Evolutionary conservation across 495 filamentous ascomycete genomes (phyloP).

Genomic region (Clavariopsis aquatica): DNA sequence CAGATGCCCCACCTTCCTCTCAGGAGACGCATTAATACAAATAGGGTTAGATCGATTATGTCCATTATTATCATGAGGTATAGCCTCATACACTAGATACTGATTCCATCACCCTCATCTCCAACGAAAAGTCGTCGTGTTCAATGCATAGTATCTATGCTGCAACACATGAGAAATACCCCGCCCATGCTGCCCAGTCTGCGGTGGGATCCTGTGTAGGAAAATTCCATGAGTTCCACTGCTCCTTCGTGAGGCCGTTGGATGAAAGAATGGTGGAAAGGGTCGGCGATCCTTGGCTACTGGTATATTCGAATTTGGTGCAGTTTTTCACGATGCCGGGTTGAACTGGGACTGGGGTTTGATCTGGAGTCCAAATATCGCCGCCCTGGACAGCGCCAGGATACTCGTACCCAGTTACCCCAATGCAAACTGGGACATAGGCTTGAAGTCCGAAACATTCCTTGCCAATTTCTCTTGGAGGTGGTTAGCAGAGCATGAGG

Average conservation of each 20-base stretch:
- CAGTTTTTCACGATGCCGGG: slow-evolving; percentile 21
- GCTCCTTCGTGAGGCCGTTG: slow-evolving; percentile 20
- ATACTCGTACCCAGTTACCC: slow-evolving; percentile 24
- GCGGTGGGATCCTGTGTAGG: slow-evolving; percentile 2
- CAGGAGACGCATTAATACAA: background rate
- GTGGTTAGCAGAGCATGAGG: background rate
- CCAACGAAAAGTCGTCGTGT: background rate
- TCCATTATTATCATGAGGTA: background rate
- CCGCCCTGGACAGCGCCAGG: slow-evolving; percentile 21
- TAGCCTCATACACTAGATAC: no score
- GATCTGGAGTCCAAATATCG: slow-evolving; percentile 15
- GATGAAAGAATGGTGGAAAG: slow-evolving; percentile 4
- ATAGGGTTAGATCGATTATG: background rate
- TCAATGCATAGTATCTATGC: background rate
- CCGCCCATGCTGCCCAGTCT: slow-evolving; percentile 19
- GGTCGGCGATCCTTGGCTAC: slow-evolving; percentile 6
- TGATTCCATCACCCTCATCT: no score
- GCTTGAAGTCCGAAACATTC: slow-evolving; percentile 21
- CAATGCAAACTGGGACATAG: slow-evolving; percentile 28
- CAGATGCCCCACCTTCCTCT: background rate
- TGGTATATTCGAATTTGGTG: slow-evolving; percentile 22
- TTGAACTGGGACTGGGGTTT: slow-evolving; percentile 16
- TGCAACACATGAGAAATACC: slow-evolving; percentile 17
- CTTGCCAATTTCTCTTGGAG: slow-evolving; percentile 10
- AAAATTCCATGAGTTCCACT: slow-evolving; percentile 29